Percentiles rank a stretch among this genome's conserved stretches.
phyloP scores from a whole-genome alignment of 192 early-diverging fungal genomes.

The Linnemannia hyalina region DNA sequence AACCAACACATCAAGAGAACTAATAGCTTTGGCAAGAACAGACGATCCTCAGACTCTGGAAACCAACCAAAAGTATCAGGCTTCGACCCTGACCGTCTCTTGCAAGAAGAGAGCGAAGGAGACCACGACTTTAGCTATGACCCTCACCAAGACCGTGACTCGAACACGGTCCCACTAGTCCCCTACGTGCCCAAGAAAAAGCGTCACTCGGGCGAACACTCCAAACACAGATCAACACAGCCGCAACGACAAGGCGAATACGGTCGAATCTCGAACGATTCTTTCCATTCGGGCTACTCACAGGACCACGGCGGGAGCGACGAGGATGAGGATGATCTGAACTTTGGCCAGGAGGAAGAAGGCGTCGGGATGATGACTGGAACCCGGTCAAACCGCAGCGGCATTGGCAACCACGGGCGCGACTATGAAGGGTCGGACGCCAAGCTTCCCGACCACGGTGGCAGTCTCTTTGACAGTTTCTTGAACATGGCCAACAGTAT shows the following conservation, averaged over 20 bases:
- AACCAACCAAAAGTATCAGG: not conserved
- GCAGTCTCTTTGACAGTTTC: slow-evolving; percentile 68
- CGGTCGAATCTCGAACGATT: slow-evolving; percentile 50
- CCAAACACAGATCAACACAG: slow-evolving; percentile 19
- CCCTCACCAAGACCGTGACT: slow-evolving; percentile 15
- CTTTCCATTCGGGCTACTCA: slow-evolving; percentile 31
- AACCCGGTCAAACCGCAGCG: slow-evolving; percentile 48
- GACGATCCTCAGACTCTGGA: not conserved
- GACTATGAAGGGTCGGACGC: slow-evolving; percentile 15
- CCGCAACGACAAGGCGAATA: slow-evolving; percentile 35
- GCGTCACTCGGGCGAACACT: not conserved
- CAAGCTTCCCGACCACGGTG: slow-evolving; percentile 66
- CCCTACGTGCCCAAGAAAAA: slow-evolving; percentile 22
- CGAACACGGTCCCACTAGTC: slow-evolving; percentile 39
- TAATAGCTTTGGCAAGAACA: slow-evolving; percentile 27
- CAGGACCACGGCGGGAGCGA: slow-evolving; percentile 6
- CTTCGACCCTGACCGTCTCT: slow-evolving; percentile 27
- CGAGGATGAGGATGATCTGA: slow-evolving; percentile 31
- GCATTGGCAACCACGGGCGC: slow-evolving; percentile 42
- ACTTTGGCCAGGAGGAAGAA: slow-evolving; percentile 49
- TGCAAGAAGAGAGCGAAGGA: slow-evolving; percentile 20
- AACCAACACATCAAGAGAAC: slow-evolving; percentile 22
- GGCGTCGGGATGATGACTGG: slow-evolving; percentile 53
- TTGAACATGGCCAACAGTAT: slow-evolving; percentile 95
- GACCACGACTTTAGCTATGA: slow-evolving; percentile 27